Conservation (phyloP, 306 rosid species). For the Geum urbanum region DNA sequence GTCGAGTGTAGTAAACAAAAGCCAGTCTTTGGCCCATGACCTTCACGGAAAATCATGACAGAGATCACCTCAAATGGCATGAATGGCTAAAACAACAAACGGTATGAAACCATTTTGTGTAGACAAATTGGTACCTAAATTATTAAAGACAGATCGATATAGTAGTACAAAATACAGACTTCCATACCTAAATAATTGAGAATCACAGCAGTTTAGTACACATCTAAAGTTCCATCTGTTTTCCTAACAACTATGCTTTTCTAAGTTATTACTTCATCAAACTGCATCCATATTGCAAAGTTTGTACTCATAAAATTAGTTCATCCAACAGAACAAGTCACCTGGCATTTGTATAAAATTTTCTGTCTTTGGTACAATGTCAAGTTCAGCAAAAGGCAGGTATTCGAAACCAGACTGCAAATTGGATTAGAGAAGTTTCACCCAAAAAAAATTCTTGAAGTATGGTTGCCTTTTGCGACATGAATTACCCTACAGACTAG, state of each 20-base stretch:
- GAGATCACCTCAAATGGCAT: neutral
- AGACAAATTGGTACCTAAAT: neutral
- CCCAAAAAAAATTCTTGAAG: neutral
- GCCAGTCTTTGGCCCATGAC: neutral
- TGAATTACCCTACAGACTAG: neutral
- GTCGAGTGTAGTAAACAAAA: slow-evolving; percentile 4
- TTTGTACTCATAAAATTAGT: neutral
- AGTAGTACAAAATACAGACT: no score
- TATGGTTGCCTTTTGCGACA: neutral
- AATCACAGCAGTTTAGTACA: neutral
- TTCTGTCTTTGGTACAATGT: neutral
- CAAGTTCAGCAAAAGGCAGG: neutral
- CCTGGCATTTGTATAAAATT: neutral
- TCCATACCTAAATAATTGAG: neutral
- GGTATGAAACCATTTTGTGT: neutral
- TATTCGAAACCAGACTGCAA: neutral
- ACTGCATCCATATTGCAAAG: neutral
- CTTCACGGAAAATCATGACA: slow-evolving; percentile 32
- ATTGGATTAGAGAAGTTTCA: neutral
- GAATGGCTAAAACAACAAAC: neutral
- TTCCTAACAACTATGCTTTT: neutral
- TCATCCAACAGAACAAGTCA: neutral
- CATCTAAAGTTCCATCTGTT: neutral
- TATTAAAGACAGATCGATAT: neutral
- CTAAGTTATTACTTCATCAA: neutral